Conservation (phyloP, 2,329 filamentous ascomycete species). For the Colletotrichum siamense region DNA sequence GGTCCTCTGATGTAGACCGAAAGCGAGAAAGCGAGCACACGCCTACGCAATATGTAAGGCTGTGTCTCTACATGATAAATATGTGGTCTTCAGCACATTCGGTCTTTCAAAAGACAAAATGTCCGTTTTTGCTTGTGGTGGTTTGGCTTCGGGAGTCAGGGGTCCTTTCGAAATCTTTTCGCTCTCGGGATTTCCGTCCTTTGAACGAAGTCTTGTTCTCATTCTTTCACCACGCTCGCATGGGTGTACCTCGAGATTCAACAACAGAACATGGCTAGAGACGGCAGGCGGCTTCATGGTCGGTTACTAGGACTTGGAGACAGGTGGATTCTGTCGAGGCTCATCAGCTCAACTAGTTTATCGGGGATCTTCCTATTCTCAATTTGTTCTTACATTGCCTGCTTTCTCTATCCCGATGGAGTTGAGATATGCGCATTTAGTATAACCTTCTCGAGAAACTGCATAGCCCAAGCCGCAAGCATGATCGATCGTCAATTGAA, state of each 20-base stretch:
- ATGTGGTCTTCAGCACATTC: background rate
- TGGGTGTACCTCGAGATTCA: background rate
- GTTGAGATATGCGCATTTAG: background rate
- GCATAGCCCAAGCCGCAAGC: background rate
- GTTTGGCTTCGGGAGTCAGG: background rate
- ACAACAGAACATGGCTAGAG: rapidly evolving
- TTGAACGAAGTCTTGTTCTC: background rate
- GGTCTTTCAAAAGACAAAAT: background rate
- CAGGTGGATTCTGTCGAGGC: background rate
- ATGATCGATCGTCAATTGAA: background rate
- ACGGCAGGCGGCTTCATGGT: background rate
- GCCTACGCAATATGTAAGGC: background rate
- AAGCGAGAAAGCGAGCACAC: too few species aligned
- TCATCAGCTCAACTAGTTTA: rapidly evolving
- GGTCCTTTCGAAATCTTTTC: background rate
- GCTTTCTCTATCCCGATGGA: background rate
- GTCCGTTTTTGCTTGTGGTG: rapidly evolving
- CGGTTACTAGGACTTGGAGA: rapidly evolving
- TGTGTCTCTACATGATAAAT: background rate
- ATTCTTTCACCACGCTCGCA: rapidly evolving
- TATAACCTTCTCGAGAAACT: background rate
- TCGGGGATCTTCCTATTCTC: too few species aligned
- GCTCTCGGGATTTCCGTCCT: background rate
- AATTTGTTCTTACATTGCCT: too few species aligned
- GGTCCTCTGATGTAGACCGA: background rate